Evolutionary conservation across 164 flowering plant species (phyloP), one percentile per base, ranked within the genome.

Genomic region (Nymphaea thermarum): DNA sequence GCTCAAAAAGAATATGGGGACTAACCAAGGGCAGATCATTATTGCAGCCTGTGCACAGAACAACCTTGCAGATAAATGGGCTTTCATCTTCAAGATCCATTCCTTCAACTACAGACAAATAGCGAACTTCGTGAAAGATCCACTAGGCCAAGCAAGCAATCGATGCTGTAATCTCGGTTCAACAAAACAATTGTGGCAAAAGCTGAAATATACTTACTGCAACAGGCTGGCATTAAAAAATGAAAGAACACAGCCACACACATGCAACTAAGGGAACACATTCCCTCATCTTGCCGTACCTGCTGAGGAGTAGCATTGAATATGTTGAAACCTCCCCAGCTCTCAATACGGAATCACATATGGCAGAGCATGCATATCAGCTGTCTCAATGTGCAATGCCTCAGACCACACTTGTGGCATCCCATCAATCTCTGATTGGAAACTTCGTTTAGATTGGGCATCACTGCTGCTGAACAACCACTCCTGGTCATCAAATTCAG

Each of bases 341-440:
- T 67, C 65, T 64, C 83, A 91, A 79, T 83, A 83, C 2, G 92
- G 97, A 75, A 91, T 79, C 67, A 91, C 97, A 73, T 91, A 91
- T 0, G 94, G 97, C 68, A 91, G 76, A 18, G 88, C 94, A 77
- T 59, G 80, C 67, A 87, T 73, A 77, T 88, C 97, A 65, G 85
- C 88, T 3, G 84, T 76, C 44, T 80, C 88, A 55, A 88, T 77
- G 65, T 43, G 79, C 64, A 81, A 18, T 43, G 91, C 87, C 74
- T 86, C 82, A 4, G 87, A 80, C 97, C 97, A 86, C 17, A 88
- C 93, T 47, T 73, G 78, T 44, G 80, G 77, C 44, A 17, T 44
- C 53, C 74, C 78, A 62, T 36, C 69, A 42, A 43, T 69, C 25
- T 76, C 70, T 11, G 71, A 60, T 47, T 16, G 80, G 47, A 65